phyloP scores from a whole-genome alignment of 139 green algal genomes.

The Chlorella sp. region DNA sequence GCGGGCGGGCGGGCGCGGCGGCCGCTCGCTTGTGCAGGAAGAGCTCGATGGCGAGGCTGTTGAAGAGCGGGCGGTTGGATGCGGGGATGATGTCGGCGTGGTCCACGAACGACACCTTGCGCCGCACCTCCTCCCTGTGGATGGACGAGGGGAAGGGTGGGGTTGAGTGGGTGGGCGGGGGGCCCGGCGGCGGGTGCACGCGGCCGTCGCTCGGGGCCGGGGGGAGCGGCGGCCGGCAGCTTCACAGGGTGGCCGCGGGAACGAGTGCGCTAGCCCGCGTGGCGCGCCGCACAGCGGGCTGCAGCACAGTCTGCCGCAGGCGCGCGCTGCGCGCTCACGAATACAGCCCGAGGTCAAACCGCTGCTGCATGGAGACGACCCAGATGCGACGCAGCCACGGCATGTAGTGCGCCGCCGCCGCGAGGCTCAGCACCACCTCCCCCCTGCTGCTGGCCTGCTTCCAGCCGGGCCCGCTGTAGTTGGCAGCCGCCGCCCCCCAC shows the following conservation, averaged over 20 bases:
- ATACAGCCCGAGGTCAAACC: no score
- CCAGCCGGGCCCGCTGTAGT: neutral
- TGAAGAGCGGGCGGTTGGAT: conserved; percentile 21
- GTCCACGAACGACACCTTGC: conserved; percentile 13
- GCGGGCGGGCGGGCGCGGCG: no score
- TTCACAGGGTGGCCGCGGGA: no score
- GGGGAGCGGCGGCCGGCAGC: no score
- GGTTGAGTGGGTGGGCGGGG: no score
- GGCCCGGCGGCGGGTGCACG: no score
- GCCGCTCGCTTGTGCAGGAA: conserved; percentile 28
- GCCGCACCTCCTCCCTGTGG: neutral
- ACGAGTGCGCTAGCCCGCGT: no score
- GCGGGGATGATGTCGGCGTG: conserved; percentile 13
- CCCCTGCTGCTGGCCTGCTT: neutral
- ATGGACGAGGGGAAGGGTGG: no score
- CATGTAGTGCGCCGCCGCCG: neutral
- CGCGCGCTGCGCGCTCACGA: no score
- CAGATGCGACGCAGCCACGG: neutral
- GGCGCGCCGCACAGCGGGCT: no score
- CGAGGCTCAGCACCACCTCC: neutral
- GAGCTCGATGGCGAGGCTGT: conserved; percentile 22
- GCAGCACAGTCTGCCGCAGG: no score
- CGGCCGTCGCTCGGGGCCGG: no score
- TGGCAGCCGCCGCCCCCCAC: neutral
- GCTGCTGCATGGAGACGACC: neutral